These are phyloP conservation scores for Nigrospora oryzae DNA, from an alignment of 2,329 filamentous ascomycete genomes.

Conservation along the genomic window DNA sequence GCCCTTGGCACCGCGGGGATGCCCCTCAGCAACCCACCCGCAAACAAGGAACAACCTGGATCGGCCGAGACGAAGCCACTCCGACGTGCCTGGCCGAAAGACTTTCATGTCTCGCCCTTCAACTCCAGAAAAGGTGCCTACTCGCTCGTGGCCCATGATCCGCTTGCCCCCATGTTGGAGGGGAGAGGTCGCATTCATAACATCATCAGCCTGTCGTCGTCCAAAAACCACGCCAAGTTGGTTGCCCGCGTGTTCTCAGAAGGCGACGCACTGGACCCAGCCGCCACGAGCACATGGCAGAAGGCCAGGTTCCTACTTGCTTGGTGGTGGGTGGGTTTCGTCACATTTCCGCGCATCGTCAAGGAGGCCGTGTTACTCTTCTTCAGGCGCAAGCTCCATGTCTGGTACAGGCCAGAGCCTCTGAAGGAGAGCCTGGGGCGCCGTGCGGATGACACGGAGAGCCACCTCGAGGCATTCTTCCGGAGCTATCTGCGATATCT, in stretches of 20 bases:
- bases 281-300: conserved; percentile 28
- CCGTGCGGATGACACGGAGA: conserved; percentile 40
- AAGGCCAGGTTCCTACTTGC: conserved; percentile 37
- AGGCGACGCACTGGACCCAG: conserved; percentile 40
- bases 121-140: conserved; percentile 53
- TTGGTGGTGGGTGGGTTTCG: conserved; percentile 63
- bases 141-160: conserved; percentile 39
- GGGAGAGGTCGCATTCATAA: conserved; percentile 40
- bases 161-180: conserved; percentile 29
- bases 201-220: conserved; percentile 52
- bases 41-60: too few relatives aligned
- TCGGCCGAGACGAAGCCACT: conserved; percentile 21
- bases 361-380: conserved; percentile 51
- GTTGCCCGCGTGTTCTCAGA: conserved; percentile 51
- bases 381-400: conserved; percentile 46
- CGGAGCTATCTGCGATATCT: conserved; percentile 37
- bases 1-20: background rate
- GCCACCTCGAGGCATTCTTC: conserved; percentile 35
- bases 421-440: conserved; percentile 45
- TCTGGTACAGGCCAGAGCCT: conserved; percentile 60
- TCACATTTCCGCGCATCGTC: conserved; percentile 58
- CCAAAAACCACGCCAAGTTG: conserved; percentile 51
- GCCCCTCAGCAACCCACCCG: background rate
- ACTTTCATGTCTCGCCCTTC: conserved; percentile 72
- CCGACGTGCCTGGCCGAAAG: conserved; percentile 52